These are phyloP conservation scores for Saccharomycopsis sp. DNA, from an alignment of 805 yeast species.

Conservation along the genomic window DNA sequence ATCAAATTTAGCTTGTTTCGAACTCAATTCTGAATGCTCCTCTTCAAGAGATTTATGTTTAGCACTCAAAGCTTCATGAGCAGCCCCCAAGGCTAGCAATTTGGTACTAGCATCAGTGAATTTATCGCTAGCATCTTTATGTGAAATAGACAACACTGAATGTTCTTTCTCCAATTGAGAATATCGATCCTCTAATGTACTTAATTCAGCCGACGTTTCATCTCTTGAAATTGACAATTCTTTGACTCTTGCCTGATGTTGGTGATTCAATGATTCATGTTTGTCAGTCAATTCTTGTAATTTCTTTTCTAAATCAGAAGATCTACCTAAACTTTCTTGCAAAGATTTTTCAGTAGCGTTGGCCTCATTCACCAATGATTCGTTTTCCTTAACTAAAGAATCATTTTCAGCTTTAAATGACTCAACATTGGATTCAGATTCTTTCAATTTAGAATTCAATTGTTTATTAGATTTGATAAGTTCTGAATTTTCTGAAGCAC, in stretches of 20 bases:
- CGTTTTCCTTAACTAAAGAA: not conserved
- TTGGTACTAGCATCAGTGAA: slow-evolving; percentile 11
- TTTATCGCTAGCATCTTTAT: slow-evolving; percentile 9
- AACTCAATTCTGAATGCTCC: not conserved
- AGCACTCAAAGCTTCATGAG: slow-evolving; percentile 2
- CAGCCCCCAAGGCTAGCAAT: slow-evolving; percentile 5
- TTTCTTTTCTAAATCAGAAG: too few relatives aligned
- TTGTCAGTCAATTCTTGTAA: too few relatives aligned
- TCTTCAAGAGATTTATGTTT: not conserved
- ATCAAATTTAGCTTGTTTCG: not conserved
- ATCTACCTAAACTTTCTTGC: too few relatives aligned
- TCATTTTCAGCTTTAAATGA: too few relatives aligned
- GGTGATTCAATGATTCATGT: too few relatives aligned
- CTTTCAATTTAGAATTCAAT: not conserved
- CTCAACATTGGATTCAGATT: too few relatives aligned
- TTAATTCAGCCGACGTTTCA: too few relatives aligned
- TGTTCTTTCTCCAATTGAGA: not conserved
- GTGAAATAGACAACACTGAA: not conserved
- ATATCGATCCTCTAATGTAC: too few relatives aligned
- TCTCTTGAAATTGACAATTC: too few relatives aligned
- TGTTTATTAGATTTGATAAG: not conserved
- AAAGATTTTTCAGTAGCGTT: too few relatives aligned
- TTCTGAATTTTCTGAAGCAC: not conserved
- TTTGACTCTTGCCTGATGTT: too few relatives aligned
- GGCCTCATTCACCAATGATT: too few relatives aligned